These are phyloP conservation scores for Raphanus hybrid DNA, from an alignment of 441 rosid species.

Conservation along the genomic window DNA sequence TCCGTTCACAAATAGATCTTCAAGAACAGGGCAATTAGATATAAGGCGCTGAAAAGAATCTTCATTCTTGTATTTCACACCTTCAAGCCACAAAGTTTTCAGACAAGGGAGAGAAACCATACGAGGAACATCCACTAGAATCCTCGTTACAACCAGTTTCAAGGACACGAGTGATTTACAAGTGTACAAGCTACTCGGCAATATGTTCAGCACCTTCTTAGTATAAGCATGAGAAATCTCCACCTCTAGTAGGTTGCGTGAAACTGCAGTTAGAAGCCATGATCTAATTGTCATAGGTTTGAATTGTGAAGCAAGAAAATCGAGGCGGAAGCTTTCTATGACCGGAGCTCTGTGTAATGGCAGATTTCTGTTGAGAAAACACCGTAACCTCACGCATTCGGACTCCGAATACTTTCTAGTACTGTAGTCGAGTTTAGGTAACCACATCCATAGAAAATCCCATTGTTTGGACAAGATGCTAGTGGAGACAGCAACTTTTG, in stretches of 20 bases:
- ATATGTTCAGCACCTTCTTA: not conserved
- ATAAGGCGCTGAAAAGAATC: not conserved
- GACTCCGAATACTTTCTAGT: not conserved
- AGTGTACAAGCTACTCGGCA: not conserved
- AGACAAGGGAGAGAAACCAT: not conserved
- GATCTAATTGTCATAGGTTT: not conserved
- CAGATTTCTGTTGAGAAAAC: not conserved
- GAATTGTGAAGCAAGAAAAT: not conserved
- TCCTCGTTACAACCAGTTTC: not conserved
- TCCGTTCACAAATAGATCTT: not conserved
- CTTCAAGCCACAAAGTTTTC: not conserved
- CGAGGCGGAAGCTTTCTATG: not conserved
- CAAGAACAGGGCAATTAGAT: not conserved
- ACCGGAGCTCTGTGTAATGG: not conserved
- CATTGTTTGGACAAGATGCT: constrained; percentile 3
- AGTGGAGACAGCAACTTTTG: not conserved
- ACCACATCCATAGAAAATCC: constrained; percentile 12
- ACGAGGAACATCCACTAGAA: not conserved
- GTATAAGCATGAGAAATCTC: not conserved
- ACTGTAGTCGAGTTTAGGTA: not conserved
- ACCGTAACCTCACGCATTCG: not conserved
- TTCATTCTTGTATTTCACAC: not conserved
- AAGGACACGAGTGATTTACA: not conserved
- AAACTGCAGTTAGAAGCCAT: not conserved
- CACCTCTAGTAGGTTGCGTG: not conserved